Evolutionary conservation across 257 asterid species (phyloP).

Genomic region (Solanum virginianum): DNA sequence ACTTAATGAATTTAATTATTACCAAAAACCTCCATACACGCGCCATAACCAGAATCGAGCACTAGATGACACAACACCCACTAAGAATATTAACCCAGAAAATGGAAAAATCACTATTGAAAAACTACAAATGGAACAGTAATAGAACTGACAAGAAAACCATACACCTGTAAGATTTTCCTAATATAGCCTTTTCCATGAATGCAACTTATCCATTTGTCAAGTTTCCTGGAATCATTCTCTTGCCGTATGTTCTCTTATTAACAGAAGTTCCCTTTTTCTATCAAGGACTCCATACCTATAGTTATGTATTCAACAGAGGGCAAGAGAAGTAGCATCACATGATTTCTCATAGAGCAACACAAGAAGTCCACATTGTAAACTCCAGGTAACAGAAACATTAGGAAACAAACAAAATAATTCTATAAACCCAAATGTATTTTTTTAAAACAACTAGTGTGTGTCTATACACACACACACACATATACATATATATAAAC

Average conservation of each 20-base stretch:
- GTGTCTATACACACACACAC: background rate
- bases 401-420: background rate
- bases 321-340: background rate
- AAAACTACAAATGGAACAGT: background rate
- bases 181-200: background rate
- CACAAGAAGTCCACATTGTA: background rate
- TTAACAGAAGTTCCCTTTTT: background rate
- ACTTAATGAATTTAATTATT: too few species aligned
- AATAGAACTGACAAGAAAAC: background rate
- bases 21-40: too few species aligned
- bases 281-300: background rate
- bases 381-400: background rate
- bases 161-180: background rate
- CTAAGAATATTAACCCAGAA: background rate
- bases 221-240: background rate
- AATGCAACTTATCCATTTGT: background rate
- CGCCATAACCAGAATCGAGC: background rate
- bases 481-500: background rate
- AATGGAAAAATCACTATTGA: background rate
- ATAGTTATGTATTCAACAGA: background rate
- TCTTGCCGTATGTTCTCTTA: background rate
- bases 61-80: background rate
- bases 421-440: background rate
- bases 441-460: too few species aligned
- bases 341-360: background rate